These are phyloP conservation scores for Ogataea corticis DNA, from an alignment of 805 yeast genomes.

Conservation along the genomic window DNA sequence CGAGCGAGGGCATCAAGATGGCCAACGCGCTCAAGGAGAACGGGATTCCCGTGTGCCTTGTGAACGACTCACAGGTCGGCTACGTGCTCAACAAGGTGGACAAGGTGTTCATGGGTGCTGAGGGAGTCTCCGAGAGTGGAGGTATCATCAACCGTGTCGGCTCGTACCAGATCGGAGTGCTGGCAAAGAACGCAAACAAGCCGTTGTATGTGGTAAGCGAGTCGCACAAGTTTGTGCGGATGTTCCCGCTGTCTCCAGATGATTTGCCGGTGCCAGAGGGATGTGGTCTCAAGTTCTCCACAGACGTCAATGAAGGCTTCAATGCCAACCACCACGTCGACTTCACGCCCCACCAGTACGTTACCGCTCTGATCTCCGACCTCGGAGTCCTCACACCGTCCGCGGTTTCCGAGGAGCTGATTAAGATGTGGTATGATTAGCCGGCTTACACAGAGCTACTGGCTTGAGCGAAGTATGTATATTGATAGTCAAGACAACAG, in stretches of 20 bases:
- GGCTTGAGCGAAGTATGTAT: no score
- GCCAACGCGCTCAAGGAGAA: conserved; percentile 63
- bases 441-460: no score
- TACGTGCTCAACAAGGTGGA: conserved; percentile 87
- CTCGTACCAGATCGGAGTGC: conserved; percentile 88
- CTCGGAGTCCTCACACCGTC: conserved; percentile 96
- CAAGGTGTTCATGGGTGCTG: conserved; percentile 95
- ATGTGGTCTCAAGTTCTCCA: conserved; percentile 47
- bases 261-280: conserved; percentile 68
- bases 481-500: no score
- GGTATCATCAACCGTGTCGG: conserved; percentile 97
- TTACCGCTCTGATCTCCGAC: conserved; percentile 94
- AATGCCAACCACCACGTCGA: conserved; percentile 65
- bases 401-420: conserved; percentile 97
- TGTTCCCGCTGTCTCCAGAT: conserved; percentile 91
- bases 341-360: conserved; percentile 93
- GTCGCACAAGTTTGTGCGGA: conserved; percentile 91
- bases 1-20: conserved; percentile 72
- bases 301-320: conserved; percentile 31
- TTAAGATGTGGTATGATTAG: conserved; percentile 96
- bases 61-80: conserved; percentile 93
- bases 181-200: conserved; percentile 86
- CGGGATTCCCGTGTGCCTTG: conserved; percentile 83
- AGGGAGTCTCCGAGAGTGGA: conserved; percentile 98
- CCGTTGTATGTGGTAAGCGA: conserved; percentile 95